Evolutionary conservation across 768 basidiomycete genomes (phyloP).

Genomic region (Collybiopsis luxurians): DNA sequence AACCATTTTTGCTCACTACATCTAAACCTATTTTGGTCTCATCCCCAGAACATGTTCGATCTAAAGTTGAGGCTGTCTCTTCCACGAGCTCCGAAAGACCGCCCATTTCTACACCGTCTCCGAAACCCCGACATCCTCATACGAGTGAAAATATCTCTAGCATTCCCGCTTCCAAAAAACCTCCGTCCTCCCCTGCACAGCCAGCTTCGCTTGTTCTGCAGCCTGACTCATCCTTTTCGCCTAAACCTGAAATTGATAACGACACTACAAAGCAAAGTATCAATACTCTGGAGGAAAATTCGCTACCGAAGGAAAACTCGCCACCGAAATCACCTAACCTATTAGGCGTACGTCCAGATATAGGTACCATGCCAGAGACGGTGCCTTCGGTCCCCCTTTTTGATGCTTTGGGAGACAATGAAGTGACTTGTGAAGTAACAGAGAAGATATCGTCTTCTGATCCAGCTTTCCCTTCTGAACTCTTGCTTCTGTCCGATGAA

Average conservation of each 20-base stretch:
- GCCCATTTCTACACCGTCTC: slow-evolving; percentile 6
- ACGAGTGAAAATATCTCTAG: background rate
- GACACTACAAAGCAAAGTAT: too few species aligned
- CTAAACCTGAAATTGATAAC: too few species aligned
- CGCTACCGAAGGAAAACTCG: background rate
- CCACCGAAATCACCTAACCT: too few species aligned
- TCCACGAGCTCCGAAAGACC: slow-evolving; percentile 5
- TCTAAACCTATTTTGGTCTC: background rate
- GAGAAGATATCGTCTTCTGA: background rate
- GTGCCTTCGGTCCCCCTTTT: too few species aligned
- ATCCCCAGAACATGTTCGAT: background rate
- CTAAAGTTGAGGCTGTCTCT: too few species aligned
- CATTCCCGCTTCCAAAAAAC: background rate
- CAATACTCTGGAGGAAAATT: background rate
- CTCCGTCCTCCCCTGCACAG: too few species aligned
- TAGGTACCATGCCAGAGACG: too few species aligned
- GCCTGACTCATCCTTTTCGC: too few species aligned
- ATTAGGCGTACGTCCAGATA: too few species aligned
- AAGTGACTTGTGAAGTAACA: background rate
- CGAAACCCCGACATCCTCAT: background rate
- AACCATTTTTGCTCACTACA: background rate
- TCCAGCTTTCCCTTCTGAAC: background rate
- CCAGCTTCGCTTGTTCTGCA: too few species aligned
- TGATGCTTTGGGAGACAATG: too few species aligned
- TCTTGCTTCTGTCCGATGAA: slow-evolving; percentile 15